Evolutionary conservation across 2,329 filamentous ascomycete species (phyloP), one percentile per base, ranked within the genome.

Genomic region (Diaporthe citriasiana): DNA sequence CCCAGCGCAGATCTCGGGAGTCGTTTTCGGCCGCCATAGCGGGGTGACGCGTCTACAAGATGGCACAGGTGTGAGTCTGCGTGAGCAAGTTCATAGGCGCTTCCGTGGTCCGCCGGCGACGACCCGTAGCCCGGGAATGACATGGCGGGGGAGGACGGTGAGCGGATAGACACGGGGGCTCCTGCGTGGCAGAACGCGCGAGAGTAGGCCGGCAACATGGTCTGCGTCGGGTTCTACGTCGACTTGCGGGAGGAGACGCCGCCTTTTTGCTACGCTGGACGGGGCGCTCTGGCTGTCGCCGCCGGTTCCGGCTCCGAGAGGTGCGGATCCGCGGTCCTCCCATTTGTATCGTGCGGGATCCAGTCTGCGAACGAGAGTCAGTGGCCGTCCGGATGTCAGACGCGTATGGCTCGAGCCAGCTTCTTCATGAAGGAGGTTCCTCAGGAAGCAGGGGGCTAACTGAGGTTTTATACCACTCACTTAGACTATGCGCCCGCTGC

Each of bases 271-370:
- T 33, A 38, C 30, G 5, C 22, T 25, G 22, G 55, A 59, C 33
- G 22, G 40, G 33, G 55, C 40, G 55, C 55, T 59, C n/a, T 59
- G 22, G 55, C 55, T 59, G 22, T 59, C 55, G 55, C 33, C 33
- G 55, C 33, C 33, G 55, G 33, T 4, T 17, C 59, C 25, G 17
- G 59, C 25, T 40, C 40, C 38, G 38, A 47, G 17, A 45, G 40
- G 17, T 63, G 15, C 40, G 38, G 15, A 56, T n/a, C 12, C 30
- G 30, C 53, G 19, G 17, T 3, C 53, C 10, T 12, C 17, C 7
- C 17, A 8, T 33, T 17, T n/a, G 30, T 57, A 75, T 74, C 40
- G 8, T 71, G 15, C 74, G 74, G 45, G 59, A 75, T 35, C 57
- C 53, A 8, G 33, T 45, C 7, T 3, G 40, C 12, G 70, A 71